phyloP scores from a whole-genome alignment of 2,329 filamentous ascomycete genomes.

The Venturia carpophila region DNA sequence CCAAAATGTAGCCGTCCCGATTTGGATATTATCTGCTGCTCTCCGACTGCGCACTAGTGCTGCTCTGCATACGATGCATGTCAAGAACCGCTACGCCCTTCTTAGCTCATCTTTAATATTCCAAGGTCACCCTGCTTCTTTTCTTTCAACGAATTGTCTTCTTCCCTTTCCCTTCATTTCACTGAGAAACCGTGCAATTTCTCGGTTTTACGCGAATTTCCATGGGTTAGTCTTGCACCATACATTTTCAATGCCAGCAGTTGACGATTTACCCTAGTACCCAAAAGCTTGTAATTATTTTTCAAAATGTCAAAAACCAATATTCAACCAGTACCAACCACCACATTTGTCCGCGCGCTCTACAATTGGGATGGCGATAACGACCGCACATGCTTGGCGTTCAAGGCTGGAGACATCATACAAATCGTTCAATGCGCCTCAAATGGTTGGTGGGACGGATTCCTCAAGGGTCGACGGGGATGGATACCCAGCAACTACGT shows the following conservation, averaged over 20 bases:
- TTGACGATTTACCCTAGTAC: background rate
- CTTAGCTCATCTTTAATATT: conserved; percentile 3
- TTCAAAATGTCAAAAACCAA: background rate
- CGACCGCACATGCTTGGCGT: background rate
- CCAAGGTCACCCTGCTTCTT: background rate
- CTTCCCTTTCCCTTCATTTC: background rate
- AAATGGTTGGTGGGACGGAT: conserved; percentile 2
- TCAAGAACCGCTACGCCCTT: conserved; percentile 1
- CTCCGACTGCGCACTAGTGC: background rate
- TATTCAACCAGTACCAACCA: conserved; percentile 1
- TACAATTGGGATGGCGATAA: conserved; percentile 7
- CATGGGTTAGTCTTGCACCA: background rate
- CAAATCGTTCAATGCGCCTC: background rate
- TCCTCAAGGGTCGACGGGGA: background rate
- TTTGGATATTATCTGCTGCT: background rate
- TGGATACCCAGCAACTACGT: conserved; percentile 10
- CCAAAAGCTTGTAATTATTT: background rate
- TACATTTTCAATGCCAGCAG: background rate
- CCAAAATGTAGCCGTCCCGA: background rate
- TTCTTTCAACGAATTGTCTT: conserved; percentile 5
- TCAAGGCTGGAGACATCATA: conserved; percentile 1
- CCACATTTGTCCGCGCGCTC: conserved; percentile 4
- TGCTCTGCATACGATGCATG: conserved; percentile 1
- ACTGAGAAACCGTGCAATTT: background rate
- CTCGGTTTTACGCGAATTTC: background rate